Evolutionary conservation across 345 rosid species (phyloP).

Genomic region (Hypericum androsaemum): DNA sequence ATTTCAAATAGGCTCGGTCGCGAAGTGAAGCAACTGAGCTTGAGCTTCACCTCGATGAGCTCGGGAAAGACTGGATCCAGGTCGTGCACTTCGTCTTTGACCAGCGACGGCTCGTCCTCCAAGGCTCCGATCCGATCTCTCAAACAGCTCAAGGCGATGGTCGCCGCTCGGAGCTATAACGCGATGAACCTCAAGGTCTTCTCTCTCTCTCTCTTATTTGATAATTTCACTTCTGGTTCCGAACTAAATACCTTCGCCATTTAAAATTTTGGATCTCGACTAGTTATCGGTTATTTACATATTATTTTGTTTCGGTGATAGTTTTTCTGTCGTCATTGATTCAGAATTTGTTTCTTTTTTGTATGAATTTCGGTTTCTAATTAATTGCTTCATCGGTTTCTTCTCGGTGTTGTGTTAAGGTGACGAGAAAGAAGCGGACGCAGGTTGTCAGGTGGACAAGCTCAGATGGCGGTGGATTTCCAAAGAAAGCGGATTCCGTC

Average conservation of each 20-base stretch:
- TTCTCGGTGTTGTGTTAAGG: constrained; percentile 18
- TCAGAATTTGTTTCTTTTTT: too few relatives aligned
- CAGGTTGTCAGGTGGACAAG: constrained; percentile 21
- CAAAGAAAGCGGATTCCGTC: constrained; percentile 19
- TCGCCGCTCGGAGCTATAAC: constrained; percentile 18
- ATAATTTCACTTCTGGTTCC: background rate
- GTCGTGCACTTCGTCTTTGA: constrained; percentile 32
- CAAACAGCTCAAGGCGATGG: constrained; percentile 16
- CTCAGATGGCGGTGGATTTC: constrained; percentile 15
- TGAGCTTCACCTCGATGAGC: constrained; percentile 33
- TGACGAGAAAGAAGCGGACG: constrained; percentile 43
- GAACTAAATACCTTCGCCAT: background rate
- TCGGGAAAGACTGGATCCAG: constrained; percentile 23
- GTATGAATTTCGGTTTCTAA: too few relatives aligned
- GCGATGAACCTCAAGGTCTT: constrained; percentile 47
- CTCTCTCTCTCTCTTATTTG: constrained; percentile 8
- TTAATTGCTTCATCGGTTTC: background rate
- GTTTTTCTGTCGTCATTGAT: too few relatives aligned
- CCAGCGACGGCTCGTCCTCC: constrained; percentile 29
- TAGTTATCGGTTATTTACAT: too few relatives aligned
- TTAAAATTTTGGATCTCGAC: background rate
- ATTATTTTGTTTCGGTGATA: background rate
- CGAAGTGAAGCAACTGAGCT: constrained; percentile 26
- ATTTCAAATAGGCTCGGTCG: constrained; percentile 15
- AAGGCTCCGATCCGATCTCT: constrained; percentile 11